phyloP scores from a whole-genome alignment of 73 alveolate genomes.

The Paramecium biaurelia region DNA sequence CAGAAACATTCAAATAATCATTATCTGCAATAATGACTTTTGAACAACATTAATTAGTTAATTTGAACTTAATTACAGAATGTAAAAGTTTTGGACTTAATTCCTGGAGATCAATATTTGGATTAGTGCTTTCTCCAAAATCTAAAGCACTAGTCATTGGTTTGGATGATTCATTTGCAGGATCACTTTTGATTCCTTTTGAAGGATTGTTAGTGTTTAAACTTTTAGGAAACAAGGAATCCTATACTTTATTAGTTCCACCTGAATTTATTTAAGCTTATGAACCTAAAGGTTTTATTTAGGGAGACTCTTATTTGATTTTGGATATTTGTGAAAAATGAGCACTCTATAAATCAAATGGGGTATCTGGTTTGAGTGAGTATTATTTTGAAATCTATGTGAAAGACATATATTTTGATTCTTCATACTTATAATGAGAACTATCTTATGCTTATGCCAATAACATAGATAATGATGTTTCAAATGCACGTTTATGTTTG shows the following conservation, averaged over 20 bases:
- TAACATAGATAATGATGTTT: constrained; percentile 32
- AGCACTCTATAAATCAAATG: constrained; percentile 48
- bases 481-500: not conserved
- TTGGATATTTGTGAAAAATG: constrained; percentile 42
- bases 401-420: not conserved
- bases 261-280: not conserved
- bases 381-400: constrained; percentile 21
- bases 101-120: constrained; percentile 21
- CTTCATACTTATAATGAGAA: constrained; percentile 33
- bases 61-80: constrained; percentile 21
- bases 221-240: not conserved
- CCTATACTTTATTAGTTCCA: constrained; percentile 25
- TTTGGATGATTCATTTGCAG: constrained; percentile 15
- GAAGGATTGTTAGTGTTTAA: not conserved
- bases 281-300: not conserved
- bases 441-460: constrained; percentile 45
- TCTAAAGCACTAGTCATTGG: constrained; percentile 13
- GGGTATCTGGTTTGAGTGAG: not conserved
- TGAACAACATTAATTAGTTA: constrained; percentile 44
- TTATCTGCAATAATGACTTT: constrained; percentile 36
- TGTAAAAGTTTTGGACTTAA: not conserved
- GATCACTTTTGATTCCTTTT: not conserved
- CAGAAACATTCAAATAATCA: not conserved
- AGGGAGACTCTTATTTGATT: constrained; percentile 16
- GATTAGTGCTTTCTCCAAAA: constrained; percentile 41